Evolutionary conservation across 2,329 filamentous ascomycete genomes (phyloP), one percentile per base, ranked within the genome.

Genomic region (Pyrenochaeta sp.): DNA sequence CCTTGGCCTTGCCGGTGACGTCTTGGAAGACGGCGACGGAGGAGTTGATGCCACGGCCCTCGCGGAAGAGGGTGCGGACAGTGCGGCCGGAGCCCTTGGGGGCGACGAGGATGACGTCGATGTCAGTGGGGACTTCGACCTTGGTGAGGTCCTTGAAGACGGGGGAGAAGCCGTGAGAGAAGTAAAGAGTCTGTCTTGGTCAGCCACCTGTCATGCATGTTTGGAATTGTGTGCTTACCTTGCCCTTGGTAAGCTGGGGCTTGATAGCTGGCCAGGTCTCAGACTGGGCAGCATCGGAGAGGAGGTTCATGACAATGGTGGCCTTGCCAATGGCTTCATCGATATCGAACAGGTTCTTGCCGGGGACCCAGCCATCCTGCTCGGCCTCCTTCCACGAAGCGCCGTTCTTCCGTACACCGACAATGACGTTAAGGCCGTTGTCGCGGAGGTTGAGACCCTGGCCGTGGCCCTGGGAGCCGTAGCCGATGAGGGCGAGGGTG

Each of bases 91-190:
- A 98, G 78, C 95, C 95, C 89, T 99, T 99, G 84, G 95, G 95
- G 71, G 95, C 95, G 77, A 96, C 93, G 79, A 99, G 94, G 87
- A 99, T 99, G 82, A 99, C 95, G 82, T 99, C 95, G 79, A 99
- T 91, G 84, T 98, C 91, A 70, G 81, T 88, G 83, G 95, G 95
- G 65, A 97, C 92, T 65, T 99, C 95, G 79, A 99, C 95, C 84
- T 97, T 96, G 88, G 95, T 99, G 79, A 95, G 90, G 81, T 97
- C 90, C 88, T 97, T 97, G 92, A 99, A 99, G 83, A 99, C 93
- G 79, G 95, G 95, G 65, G 95, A 98, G 91, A 99, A 99, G 78
- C 95, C 95, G 89, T 99, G 95, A 73, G 95, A 98, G 89, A 99
- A 99, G 91, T 99, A 99, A 73, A 99, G 92, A 62, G 95, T 99